Percentiles rank a stretch among this genome's conserved stretches.
These are phyloP conservation scores for Tuber calosporum DNA, from an alignment of 495 filamentous ascomycete species.

Conservation along the genomic window DNA sequence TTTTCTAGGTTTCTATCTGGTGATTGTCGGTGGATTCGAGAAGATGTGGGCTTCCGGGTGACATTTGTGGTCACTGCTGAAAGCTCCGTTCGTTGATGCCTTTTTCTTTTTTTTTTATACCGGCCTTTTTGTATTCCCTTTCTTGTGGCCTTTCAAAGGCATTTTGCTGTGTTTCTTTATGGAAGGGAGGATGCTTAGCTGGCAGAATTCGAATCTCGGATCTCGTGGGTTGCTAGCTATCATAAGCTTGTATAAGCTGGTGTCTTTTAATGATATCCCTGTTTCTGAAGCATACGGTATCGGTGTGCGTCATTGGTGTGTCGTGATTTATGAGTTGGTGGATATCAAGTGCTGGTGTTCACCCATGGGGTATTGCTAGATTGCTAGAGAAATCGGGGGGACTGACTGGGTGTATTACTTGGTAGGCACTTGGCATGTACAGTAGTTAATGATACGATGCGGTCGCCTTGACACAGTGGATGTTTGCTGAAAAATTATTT, in stretches of 20 bases:
- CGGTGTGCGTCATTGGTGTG: background rate
- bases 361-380: background rate
- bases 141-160: background rate
- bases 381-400: background rate
- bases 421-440: background rate
- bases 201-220: background rate
- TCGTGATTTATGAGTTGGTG: background rate
- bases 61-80: background rate
- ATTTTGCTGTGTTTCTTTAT: background rate
- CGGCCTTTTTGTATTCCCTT: background rate
- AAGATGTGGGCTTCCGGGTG: background rate
- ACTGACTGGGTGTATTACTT: background rate
- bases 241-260: background rate
- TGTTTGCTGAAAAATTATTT: background rate
- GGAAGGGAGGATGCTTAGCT: background rate
- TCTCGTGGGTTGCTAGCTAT: background rate
- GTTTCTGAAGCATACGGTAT: background rate
- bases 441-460: background rate
- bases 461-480: background rate
- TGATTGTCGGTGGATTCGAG: background rate
- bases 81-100: background rate
- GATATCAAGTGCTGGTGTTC: background rate
- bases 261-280: background rate
- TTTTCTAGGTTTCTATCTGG: background rate
- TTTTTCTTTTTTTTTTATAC: background rate